Evolutionary conservation across 306 rosid species (phyloP), one percentile per base, ranked within the genome.

Genomic region (Chamaecrista fasciculata): DNA sequence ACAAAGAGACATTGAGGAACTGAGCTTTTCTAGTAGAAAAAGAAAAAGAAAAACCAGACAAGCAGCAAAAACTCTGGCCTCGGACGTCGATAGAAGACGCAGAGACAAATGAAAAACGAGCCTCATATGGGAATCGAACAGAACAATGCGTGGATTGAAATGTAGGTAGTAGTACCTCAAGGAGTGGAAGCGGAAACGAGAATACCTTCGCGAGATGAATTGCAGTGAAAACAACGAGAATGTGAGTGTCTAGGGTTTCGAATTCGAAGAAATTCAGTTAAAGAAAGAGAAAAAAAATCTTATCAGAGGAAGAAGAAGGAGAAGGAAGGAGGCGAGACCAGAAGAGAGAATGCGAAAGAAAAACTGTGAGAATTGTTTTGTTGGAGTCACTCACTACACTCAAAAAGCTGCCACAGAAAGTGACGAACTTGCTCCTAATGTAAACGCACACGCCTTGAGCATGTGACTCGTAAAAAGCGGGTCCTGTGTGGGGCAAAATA

Each of bases 171-270:
- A 66, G 39, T 18, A 65, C 48, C 56, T 67, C 70, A 26, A 55
- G 37, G 5, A 26, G 61, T 12, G 8, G 61, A 52, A 20, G 5
- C 5, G 9, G 61, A 14, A 26, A 55, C 6, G 11, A 26, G 3
- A 37, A 25, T 15, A 15, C 34, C 34, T 11, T 4, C 29, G 59
- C 5, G 8, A 19, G 8, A 53, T 5, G 61, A 53, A 53, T 53
- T 12, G 36, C 61, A 5, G 21, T 11, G 1, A 9, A 29, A 33
- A 56, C 52, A 9, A 46, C 66, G 3, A 57, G 60, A 78, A 59
- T 55, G 58, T 64, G 68, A 63, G 39, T n/a, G 43, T 36, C 77
- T 81, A 80, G 88, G 88, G 86, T 83, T 81, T 81, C 59, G 3
- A 23, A 7, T 37, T 15, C 62, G 47, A 2, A 66, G 39, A 49